phyloP scores from a whole-genome alignment of 768 basidiomycete species.

The Coprinopsis sp. region DNA sequence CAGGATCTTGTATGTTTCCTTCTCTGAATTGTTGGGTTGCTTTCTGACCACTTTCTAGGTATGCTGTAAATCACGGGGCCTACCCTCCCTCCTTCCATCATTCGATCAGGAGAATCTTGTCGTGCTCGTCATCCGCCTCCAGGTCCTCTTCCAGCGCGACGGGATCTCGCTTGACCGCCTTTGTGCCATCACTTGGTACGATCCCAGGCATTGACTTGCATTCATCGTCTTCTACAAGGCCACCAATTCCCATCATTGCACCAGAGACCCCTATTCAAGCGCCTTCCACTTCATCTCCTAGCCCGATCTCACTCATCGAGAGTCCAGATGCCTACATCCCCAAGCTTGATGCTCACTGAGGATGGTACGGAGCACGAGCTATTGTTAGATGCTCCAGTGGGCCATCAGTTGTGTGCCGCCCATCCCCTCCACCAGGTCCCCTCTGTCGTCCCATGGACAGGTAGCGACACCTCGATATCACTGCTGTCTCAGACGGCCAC shows the following conservation, averaged over 20 bases:
- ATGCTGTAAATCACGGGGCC: conserved; percentile 61
- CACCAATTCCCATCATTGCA: conserved; percentile 16
- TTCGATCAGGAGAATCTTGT: conserved; percentile 65
- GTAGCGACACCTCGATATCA: neutral
- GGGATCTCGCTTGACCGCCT: conserved; percentile 70
- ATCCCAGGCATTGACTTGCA: conserved; percentile 67
- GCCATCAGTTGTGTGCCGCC: conserved; percentile 7
- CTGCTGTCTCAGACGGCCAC: neutral
- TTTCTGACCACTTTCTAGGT: conserved; percentile 43
- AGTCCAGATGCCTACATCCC: conserved; percentile 2
- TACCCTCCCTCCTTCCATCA: conserved; percentile 46
- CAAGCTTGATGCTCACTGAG: neutral
- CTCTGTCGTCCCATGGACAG: conserved; percentile 10
- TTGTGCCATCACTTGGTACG: conserved; percentile 68
- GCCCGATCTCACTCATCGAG: conserved; percentile 13
- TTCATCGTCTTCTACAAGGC: conserved; percentile 26
- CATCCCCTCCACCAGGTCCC: conserved; percentile 11
- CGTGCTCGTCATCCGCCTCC: conserved; percentile 27
- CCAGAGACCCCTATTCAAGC: conserved; percentile 20
- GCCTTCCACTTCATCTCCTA: conserved; percentile 15
- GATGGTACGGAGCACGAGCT: conserved; percentile 1
- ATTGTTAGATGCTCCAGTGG: neutral
- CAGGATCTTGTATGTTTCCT: conserved; percentile 66
- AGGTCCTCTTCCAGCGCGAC: conserved; percentile 32
- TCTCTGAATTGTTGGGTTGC: conserved; percentile 4